phyloP scores from a whole-genome alignment of 2,329 filamentous ascomycete genomes.

The Calycina herbarum region DNA sequence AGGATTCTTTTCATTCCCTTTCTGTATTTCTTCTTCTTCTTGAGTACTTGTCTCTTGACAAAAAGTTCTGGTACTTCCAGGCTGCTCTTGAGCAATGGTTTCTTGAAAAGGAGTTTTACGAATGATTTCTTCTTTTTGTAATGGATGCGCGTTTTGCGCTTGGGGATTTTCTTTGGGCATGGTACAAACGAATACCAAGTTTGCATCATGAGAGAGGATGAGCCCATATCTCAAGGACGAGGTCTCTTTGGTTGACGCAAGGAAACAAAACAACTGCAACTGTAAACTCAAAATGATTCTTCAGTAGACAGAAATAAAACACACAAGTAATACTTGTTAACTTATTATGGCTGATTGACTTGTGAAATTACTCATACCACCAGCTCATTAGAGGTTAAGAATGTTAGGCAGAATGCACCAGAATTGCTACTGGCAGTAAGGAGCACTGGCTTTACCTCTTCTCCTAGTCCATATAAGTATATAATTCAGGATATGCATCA shows the following conservation, averaged over 20 bases:
- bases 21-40: neutral
- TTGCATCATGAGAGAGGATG: neutral
- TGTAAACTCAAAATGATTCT: neutral
- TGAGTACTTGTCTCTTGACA: neutral
- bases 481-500: too few species aligned
- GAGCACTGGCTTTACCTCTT: too few species aligned
- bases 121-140: neutral
- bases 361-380: too few species aligned
- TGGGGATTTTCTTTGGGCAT: neutral
- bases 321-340: neutral
- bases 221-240: neutral
- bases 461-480: too few species aligned
- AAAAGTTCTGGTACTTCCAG: neutral
- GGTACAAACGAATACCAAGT: neutral
- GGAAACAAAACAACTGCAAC: neutral
- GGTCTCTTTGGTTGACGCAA: neutral
- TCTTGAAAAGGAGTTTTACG: neutral
- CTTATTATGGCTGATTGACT: too few species aligned
- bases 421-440: too few species aligned
- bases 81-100: neutral
- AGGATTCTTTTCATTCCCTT: neutral
- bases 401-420: too few species aligned
- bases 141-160: neutral
- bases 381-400: too few species aligned
- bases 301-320: neutral